Percentiles rank a stretch among this genome's conserved stretches.
phyloP scores from a whole-genome alignment of 2,329 filamentous ascomycete species.

The Aspergillus clavatus region DNA sequence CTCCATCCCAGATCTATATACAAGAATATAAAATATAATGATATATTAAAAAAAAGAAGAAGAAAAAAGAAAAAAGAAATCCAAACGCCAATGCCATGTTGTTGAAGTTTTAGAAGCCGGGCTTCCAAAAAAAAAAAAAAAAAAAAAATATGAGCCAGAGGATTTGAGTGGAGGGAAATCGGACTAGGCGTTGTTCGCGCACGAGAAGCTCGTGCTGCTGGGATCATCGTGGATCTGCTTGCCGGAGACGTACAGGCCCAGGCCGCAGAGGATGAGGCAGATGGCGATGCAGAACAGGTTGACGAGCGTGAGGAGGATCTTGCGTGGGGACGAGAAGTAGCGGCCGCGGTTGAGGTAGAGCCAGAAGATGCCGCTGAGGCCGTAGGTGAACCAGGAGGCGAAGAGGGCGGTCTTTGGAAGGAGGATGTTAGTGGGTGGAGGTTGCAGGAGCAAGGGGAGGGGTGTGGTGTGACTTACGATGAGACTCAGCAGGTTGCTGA shows the following conservation, averaged over 20 bases:
- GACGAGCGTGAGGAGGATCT: constrained; percentile 24
- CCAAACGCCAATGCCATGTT: too few relatives aligned
- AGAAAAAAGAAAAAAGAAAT: too few relatives aligned
- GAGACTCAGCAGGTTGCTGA: constrained; percentile 61
- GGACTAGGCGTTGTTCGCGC: constrained; percentile 25
- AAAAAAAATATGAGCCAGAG: too few relatives aligned
- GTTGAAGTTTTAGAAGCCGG: too few relatives aligned
- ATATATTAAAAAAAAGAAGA: constrained; percentile 1
- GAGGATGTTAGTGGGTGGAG: neutral
- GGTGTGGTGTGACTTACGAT: constrained; percentile 44
- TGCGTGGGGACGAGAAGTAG: constrained; percentile 28
- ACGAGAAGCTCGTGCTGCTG: constrained; percentile 29
- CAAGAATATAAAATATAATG: neutral
- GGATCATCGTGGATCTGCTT: constrained; percentile 32
- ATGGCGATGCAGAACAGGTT: constrained; percentile 20
- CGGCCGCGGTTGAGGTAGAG: constrained; percentile 32
- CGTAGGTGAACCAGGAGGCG: constrained; percentile 61
- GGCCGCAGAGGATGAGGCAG: constrained; percentile 25
- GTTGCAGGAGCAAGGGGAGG: neutral
- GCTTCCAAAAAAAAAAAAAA: too few relatives aligned
- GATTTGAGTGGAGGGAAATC: too few relatives aligned
- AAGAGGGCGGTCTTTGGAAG: constrained; percentile 51
- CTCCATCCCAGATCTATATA: neutral
- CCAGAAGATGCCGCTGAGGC: constrained; percentile 36
- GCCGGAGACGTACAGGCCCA: constrained; percentile 33